Base-by-base conservation (phyloP, 176 grass and related monocot genomes). In the Lolium rigidum region DNA sequence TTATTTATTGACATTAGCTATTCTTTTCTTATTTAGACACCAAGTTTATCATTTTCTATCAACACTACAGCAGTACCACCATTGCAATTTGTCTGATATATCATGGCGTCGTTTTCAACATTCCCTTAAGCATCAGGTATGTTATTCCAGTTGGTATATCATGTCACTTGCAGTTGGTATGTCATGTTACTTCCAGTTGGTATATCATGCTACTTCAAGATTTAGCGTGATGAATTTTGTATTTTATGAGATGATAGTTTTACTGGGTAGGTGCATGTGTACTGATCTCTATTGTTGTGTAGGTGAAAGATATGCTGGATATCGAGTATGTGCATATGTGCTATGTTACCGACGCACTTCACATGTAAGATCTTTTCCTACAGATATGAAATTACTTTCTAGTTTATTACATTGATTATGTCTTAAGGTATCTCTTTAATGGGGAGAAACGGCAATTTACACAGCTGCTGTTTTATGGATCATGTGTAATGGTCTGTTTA, bases 281-380 rank as follows among this genome's bases (percentile, higher is more conserved):
- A 59, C 47, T 84, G 1, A 88, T 87, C 15, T 67, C 50, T 78
- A 24, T 38, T 87, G 21, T 82, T 89, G 44, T 39, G 39, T 87
- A 98, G 96, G 96, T 93, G 79, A 92, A 92, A 84, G 93, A 98
- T 84, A 94, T 98, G 82, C 79, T 92, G 81, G 96, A 95, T 79
- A 88, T 98, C 5, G 91, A 92, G 83, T 82, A 89, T 82, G 85
- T 95, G 74, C 96, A 95, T 79, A 80, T 94, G 86, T 94, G 84
- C 55, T 92, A 95, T 91, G 84, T 95, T 82, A 86, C 84, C 7
- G 92, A 95, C 78, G 96, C 96, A 78, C 76, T 98, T 80, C 86
- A 90, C 82, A 98, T 98, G 96, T 95, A 62, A 58, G 24, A 74
- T 39, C 70, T 62, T 56, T 79, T 14, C 44, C 58, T 9, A 77